These are phyloP conservation scores for Earliella scabrosa DNA, from an alignment of 1,284 basidiomycete genomes.

Conservation along the genomic window DNA sequence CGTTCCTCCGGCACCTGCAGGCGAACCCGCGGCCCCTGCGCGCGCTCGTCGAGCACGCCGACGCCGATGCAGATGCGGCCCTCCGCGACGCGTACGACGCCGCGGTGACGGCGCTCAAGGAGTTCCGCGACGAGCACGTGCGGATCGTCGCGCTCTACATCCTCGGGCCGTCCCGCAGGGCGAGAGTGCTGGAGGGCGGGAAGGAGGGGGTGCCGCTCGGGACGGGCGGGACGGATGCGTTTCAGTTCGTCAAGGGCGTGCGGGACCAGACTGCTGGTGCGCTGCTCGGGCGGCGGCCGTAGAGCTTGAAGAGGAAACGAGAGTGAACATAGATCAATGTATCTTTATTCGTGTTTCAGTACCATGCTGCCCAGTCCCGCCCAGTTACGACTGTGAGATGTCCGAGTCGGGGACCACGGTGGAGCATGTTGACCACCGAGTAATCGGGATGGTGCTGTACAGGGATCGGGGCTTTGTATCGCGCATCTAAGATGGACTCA, in stretches of 20 bases:
- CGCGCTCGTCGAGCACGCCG: slow-evolving; percentile 46
- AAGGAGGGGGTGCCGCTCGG: slow-evolving; percentile 55
- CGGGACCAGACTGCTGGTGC: slow-evolving; percentile 73
- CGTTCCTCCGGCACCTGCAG: slow-evolving; percentile 85
- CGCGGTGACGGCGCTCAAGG: slow-evolving; percentile 75
- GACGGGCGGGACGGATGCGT: slow-evolving; percentile 87
- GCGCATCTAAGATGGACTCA: too few relatives aligned
- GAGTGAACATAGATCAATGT: too few relatives aligned
- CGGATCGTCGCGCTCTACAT: slow-evolving; percentile 87
- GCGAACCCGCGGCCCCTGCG: slow-evolving; percentile 63
- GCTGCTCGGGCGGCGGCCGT: slow-evolving; percentile 12
- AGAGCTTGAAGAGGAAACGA: too few relatives aligned
- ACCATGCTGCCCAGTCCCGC: too few relatives aligned
- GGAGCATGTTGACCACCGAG: too few relatives aligned
- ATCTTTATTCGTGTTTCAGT: too few relatives aligned
- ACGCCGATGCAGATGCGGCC: slow-evolving; percentile 24
- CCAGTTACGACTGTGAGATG: too few relatives aligned
- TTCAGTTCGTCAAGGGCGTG: slow-evolving; percentile 81
- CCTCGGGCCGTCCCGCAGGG: slow-evolving; percentile 62
- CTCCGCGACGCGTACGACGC: slow-evolving; percentile 73
- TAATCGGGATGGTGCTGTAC: too few relatives aligned
- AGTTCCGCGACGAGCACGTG: slow-evolving; percentile 88
- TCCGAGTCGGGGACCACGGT: too few relatives aligned
- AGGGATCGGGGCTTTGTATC: too few relatives aligned
- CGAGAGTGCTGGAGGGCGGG: slow-evolving; percentile 23